Conservation (phyloP, 495 filamentous ascomycete genomes). For the Hypoxylon perforatum region DNA sequence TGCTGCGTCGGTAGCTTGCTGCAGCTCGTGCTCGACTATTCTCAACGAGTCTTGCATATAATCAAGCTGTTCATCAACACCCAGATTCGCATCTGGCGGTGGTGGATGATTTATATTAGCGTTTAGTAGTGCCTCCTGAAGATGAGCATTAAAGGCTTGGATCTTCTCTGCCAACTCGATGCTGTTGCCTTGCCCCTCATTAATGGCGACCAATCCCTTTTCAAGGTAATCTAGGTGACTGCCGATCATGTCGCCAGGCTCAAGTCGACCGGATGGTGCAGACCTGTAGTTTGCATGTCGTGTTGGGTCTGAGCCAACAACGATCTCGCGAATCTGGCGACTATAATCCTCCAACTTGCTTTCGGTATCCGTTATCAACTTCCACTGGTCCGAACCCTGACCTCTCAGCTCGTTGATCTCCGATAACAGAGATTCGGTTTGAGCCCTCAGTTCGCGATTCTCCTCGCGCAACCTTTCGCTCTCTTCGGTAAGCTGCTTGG, state of each 20-base stretch:
- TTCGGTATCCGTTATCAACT: constrained; percentile 69
- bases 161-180: constrained; percentile 44
- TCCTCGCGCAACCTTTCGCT: constrained; percentile 56
- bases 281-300: constrained; percentile 48
- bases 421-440: constrained; percentile 50
- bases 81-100: constrained; percentile 40
- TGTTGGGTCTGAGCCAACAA: constrained; percentile 69
- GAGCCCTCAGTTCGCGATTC: constrained; percentile 46
- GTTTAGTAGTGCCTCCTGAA: constrained; percentile 46
- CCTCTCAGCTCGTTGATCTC: constrained; percentile 46
- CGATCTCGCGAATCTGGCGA: constrained; percentile 71
- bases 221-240: constrained; percentile 57
- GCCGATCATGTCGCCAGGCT: constrained; percentile 56
- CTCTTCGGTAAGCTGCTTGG: constrained; percentile 54
- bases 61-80: constrained; percentile 52
- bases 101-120: constrained; percentile 40
- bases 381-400: constrained; percentile 47
- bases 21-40: constrained; percentile 48
- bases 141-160: constrained; percentile 45
- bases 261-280: constrained; percentile 47
- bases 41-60: constrained; percentile 52
- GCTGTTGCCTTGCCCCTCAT: constrained; percentile 42
- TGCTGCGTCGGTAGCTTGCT: constrained; percentile 42
- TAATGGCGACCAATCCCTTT: constrained; percentile 45
- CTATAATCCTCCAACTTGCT: constrained; percentile 79